Conservation (phyloP, 768 basidiomycete genomes). For the Collybia sordida region DNA sequence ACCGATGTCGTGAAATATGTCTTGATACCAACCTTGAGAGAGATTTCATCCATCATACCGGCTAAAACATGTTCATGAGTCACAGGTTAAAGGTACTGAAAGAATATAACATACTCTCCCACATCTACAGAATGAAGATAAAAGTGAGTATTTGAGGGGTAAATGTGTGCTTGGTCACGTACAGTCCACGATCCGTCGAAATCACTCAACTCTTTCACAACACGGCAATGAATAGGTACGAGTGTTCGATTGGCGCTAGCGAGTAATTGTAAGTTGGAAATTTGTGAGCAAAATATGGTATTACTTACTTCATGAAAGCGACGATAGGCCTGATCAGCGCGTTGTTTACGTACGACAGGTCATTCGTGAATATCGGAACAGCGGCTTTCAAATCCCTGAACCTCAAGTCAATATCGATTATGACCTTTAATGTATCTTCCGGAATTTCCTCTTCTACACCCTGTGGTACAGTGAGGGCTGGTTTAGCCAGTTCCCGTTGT, state of each 20-base stretch:
- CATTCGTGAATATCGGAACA: constrained; percentile 87
- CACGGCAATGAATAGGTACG: constrained; percentile 89
- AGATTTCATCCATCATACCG: constrained; percentile 89
- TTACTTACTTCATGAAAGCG: constrained; percentile 92
- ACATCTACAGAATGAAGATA: constrained; percentile 56
- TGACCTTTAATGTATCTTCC: constrained; percentile 47
- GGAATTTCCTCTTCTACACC: constrained; percentile 32
- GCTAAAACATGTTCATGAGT: constrained; percentile 45
- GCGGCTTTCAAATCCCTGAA: constrained; percentile 95
- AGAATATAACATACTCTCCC: constrained; percentile 72
- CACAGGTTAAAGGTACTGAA: constrained; percentile 1
- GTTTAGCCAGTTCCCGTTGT: constrained; percentile 82
- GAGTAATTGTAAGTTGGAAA: constrained; percentile 7
- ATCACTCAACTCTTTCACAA: constrained; percentile 79
- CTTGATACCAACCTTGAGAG: constrained; percentile 59
- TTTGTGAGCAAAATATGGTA: not conserved
- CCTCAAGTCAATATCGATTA: constrained; percentile 91
- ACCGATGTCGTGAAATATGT: constrained; percentile 1
- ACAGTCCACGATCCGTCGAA: constrained; percentile 98
- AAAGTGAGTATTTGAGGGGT: constrained; percentile 9
- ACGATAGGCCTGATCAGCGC: constrained; percentile 95
- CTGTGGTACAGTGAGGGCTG: constrained; percentile 75
- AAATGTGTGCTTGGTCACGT: constrained; percentile 28
- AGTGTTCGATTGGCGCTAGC: constrained; percentile 88
- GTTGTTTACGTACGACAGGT: constrained; percentile 89